phyloP scores from a whole-genome alignment of 768 basidiomycete genomes.

The Megacollybia marginata region DNA sequence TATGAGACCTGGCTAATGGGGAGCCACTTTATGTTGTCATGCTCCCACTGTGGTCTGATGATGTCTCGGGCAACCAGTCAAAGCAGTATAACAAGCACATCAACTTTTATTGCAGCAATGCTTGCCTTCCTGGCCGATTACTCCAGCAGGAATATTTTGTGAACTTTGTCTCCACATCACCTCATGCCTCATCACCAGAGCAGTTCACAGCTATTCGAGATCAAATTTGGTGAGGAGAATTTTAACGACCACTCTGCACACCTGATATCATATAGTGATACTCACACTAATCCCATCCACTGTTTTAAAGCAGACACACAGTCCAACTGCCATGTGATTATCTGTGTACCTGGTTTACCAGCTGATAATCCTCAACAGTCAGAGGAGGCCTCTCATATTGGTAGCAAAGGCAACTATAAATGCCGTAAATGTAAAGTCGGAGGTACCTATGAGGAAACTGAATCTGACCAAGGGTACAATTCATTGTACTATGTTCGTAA shows the following conservation, averaged over 20 bases:
- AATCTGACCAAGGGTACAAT: too few species aligned
- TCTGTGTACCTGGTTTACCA: slow-evolving; percentile 3
- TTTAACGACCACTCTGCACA: too few species aligned
- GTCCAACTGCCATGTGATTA: slow-evolving; percentile 2
- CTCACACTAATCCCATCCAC: slow-evolving; percentile 3
- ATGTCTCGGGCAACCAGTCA: slow-evolving; percentile 21
- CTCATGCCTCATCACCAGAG: slow-evolving; percentile 17
- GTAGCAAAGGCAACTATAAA: too few species aligned
- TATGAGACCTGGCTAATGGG: too few species aligned
- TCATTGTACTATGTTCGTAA: too few species aligned
- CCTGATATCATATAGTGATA: too few species aligned
- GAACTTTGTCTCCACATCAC: slow-evolving; percentile 18
- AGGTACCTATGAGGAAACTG: too few species aligned
- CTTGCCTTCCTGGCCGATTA: slow-evolving; percentile 12
- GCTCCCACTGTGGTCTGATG: slow-evolving; percentile 6
- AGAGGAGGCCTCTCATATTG: too few species aligned
- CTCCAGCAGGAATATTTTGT: slow-evolving; percentile 18
- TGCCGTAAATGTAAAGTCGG: too few species aligned
- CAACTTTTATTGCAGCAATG: slow-evolving; percentile 15
- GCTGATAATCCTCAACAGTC: slow-evolving; percentile 14
- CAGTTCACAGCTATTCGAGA: slow-evolving; percentile 14
- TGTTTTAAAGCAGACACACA: slow-evolving; percentile 5
- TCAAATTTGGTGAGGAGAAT: slow-evolving; percentile 8
- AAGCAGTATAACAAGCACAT: slow-evolving; percentile 23
- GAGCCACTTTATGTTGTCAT: too few species aligned